Base-by-base conservation (phyloP, 1,284 basidiomycete genomes). In the Peniophora sp. region DNA sequence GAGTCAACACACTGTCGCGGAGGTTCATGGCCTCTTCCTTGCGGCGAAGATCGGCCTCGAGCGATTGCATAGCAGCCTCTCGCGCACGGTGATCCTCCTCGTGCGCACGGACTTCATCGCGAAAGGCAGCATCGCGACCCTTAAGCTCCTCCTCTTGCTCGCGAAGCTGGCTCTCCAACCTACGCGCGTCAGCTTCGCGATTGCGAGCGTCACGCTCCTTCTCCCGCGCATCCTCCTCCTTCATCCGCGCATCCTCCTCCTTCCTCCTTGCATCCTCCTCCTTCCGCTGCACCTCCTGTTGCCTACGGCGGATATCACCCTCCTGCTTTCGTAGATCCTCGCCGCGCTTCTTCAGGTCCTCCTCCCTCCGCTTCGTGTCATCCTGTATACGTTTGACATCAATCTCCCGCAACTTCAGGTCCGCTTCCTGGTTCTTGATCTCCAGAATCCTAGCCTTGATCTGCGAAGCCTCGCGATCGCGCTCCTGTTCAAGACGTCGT, bases 21-120 rank as follows among this genome's bases (percentile, higher is more conserved):
- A 35, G 46, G 48, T 41, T 56, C 43, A 53, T 44, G 24, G 55
- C 54, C 11, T 43, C 51, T 52, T 56, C 55, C 49, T 17, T 54
- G 32, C 3, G 34, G n/a, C 51, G 50, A 3, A 53, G 50, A 34
- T 57, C 55, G 23, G 36, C 48, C 48, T 46, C 53, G 52, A 41
- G 16, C n/a, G 38, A 6, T 20, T 41, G 16, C 5, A 20, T 16
- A n/a, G n/a, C n/a, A 6, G 38, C 38, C 38, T 41, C 38, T 20
- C 56, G 41, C 47, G 45, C 45, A 41, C 44, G 19, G 41, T 50
- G 17, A 43, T 54, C 43, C 53, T 47, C 41, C 55, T 54, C 17
- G 2, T 36, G 20, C 43, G 52, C 38, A 9, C 46, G 19, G 43
- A 35, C 25, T 53, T 51, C 19, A 64, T 74, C 51, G 27, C 27